A percentile compares a stretch with the other conserved stretches of the same genome.
phyloP scores from a whole-genome alignment of 495 filamentous ascomycete genomes.

The Penicillium simplicissimum region DNA sequence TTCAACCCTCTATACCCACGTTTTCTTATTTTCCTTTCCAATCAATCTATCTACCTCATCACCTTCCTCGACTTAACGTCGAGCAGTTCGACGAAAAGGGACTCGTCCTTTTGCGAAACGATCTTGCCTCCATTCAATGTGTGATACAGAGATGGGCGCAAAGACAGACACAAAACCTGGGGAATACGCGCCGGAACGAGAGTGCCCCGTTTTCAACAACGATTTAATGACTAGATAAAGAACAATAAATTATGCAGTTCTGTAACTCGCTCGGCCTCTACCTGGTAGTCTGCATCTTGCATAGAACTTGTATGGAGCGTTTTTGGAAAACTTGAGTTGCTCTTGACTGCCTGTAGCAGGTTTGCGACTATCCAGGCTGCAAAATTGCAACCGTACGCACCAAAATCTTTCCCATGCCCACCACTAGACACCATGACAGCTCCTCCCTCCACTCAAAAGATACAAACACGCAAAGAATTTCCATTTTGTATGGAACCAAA shows the following conservation, averaged over 20 bases:
- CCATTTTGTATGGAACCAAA: slow-evolving; percentile 13
- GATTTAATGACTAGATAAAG: slow-evolving; percentile 26
- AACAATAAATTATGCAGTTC: background rate
- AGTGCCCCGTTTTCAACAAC: slow-evolving; percentile 48
- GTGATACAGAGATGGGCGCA: slow-evolving; percentile 7
- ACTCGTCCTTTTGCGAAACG: background rate
- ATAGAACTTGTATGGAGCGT: background rate
- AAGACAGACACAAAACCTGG: background rate
- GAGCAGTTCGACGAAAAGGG: slow-evolving; percentile 22
- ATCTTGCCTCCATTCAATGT: slow-evolving; percentile 1
- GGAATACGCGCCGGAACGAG: slow-evolving; percentile 11
- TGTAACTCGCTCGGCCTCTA: background rate
- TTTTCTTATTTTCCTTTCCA: slow-evolving; percentile 20
- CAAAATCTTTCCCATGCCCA: background rate
- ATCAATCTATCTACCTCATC: slow-evolving; percentile 8
- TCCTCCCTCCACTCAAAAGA: slow-evolving; percentile 3
- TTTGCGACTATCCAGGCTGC: background rate
- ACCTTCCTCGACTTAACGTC: slow-evolving; percentile 41
- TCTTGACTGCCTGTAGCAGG: background rate
- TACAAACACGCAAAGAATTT: slow-evolving; percentile 3
- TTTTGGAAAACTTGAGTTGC: background rate
- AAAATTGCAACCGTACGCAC: too few relatives aligned
- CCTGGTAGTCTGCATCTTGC: background rate
- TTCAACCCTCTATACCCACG: slow-evolving; percentile 54
- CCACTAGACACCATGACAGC: background rate